Conservation (phyloP, 768 basidiomycete species). For the Hypholoma fasciculare region DNA sequence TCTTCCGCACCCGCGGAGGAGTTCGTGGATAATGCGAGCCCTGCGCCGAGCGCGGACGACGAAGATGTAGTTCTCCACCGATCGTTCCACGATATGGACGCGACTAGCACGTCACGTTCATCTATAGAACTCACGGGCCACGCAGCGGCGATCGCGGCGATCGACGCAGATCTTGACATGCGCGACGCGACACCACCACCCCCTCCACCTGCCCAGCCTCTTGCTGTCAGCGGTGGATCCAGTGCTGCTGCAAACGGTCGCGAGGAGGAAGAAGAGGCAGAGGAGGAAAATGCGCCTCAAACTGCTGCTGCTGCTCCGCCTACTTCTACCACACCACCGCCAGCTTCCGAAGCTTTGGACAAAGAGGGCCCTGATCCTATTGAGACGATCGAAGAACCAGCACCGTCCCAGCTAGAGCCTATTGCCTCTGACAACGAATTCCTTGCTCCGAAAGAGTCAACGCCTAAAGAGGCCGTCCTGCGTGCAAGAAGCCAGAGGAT, state of each 20-base stretch:
- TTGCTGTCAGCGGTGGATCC: not conserved
- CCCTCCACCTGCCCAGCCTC: not conserved
- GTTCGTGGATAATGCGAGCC: not conserved
- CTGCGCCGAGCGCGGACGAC: not conserved
- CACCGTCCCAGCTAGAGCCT: conserved; percentile 16
- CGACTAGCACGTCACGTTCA: conserved; percentile 29
- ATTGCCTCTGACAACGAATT: conserved; percentile 18
- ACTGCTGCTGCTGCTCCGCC: not conserved
- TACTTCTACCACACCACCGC: not conserved
- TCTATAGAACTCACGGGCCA: conserved; percentile 30
- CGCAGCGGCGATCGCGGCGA: conserved; percentile 31
- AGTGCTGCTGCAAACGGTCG: not conserved
- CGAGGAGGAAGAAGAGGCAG: not conserved
- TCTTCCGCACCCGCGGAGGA: not conserved
- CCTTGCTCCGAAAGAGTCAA: conserved; percentile 12
- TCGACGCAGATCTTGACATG: conserved; percentile 31
- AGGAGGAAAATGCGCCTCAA: conserved; percentile 1
- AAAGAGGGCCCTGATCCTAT: conserved; percentile 38
- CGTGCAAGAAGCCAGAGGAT: conserved; percentile 20
- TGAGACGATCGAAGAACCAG: conserved; percentile 37
- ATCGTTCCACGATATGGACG: conserved; percentile 32
- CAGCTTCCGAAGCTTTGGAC: not conserved
- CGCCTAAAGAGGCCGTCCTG: conserved; percentile 11
- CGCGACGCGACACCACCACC: not conserved
- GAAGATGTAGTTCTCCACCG: conserved; percentile 10